Evolutionary conservation across 352 stramenopile species (phyloP).

Genomic region (Achlya hypogyna): DNA sequence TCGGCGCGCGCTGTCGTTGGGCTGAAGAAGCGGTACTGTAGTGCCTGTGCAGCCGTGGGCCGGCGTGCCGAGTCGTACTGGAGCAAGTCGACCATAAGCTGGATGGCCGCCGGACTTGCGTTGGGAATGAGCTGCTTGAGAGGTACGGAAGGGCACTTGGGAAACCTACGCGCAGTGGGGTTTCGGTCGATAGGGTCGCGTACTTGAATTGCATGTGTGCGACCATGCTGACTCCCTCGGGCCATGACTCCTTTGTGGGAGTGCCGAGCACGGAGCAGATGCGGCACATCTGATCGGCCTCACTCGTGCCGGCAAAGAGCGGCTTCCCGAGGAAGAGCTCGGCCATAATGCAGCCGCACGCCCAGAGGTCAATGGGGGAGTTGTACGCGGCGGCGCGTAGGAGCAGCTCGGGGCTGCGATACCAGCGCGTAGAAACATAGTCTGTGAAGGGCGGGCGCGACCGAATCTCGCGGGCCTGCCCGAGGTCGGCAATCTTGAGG

Average conservation of each 20-base stretch:
- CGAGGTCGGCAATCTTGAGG: conserved; percentile 68
- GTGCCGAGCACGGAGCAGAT: conserved; percentile 89
- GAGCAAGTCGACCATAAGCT: conserved; percentile 86
- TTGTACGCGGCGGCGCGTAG: conserved; percentile 64
- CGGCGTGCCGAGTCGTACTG: conserved; percentile 86
- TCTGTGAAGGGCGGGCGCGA: conserved; percentile 59
- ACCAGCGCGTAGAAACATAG: conserved; percentile 73
- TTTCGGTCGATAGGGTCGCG: not conserved
- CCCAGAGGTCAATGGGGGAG: conserved; percentile 74
- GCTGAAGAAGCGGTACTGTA: conserved; percentile 92
- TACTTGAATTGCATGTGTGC: conserved; percentile 84
- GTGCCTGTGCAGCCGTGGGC: conserved; percentile 78
- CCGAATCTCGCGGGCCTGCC: conserved; percentile 62
- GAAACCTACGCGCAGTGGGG: conserved; percentile 40
- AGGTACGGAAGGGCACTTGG: conserved; percentile 67
- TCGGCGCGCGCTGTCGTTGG: conserved; percentile 41
- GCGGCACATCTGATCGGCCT: conserved; percentile 95
- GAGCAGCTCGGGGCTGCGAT: conserved; percentile 62
- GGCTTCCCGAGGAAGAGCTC: conserved; percentile 63
- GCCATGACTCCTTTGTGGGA: conserved; percentile 85
- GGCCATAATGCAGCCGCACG: conserved; percentile 73
- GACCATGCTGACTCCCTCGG: conserved; percentile 81
- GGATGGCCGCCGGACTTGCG: conserved; percentile 51
- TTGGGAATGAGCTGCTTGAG: conserved; percentile 63
- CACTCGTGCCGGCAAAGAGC: conserved; percentile 76